phyloP scores from a whole-genome alignment of 2,329 filamentous ascomycete species.

The Claviceps fusiformis region DNA sequence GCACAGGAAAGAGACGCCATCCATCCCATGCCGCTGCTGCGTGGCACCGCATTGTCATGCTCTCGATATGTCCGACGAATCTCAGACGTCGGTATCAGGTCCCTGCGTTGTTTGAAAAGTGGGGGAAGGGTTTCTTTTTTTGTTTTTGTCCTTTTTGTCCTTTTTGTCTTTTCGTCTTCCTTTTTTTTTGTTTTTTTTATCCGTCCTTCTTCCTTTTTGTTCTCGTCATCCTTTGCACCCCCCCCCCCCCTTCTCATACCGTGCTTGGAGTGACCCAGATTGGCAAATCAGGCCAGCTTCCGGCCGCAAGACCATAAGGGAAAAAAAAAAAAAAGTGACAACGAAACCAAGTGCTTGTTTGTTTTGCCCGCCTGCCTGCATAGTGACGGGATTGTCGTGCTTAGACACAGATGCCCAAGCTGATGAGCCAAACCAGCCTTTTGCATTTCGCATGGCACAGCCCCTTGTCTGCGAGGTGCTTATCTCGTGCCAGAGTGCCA shows the following conservation, averaged over 20 bases:
- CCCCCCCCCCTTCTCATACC: too few relatives aligned
- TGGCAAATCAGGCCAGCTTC: neutral
- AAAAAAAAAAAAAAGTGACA: neutral
- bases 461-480: neutral
- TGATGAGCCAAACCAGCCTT: neutral
- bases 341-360: neutral
- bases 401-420: neutral
- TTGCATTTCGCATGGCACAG: constrained; percentile 1
- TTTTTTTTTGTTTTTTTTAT: neutral
- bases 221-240: neutral
- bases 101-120: neutral
- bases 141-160: neutral
- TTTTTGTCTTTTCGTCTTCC: too few relatives aligned
- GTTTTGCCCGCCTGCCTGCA: neutral
- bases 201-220: neutral
- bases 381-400: neutral
- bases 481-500: neutral
- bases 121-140: neutral
- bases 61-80: neutral
- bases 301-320: neutral
- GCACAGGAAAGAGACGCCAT: neutral
- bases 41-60: neutral
- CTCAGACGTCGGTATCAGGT: neutral
- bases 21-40: neutral
- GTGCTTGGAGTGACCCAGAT: neutral